Evolutionary conservation across 352 stramenopile genomes (phyloP).

Genomic region (Pythium phragmiticola): DNA sequence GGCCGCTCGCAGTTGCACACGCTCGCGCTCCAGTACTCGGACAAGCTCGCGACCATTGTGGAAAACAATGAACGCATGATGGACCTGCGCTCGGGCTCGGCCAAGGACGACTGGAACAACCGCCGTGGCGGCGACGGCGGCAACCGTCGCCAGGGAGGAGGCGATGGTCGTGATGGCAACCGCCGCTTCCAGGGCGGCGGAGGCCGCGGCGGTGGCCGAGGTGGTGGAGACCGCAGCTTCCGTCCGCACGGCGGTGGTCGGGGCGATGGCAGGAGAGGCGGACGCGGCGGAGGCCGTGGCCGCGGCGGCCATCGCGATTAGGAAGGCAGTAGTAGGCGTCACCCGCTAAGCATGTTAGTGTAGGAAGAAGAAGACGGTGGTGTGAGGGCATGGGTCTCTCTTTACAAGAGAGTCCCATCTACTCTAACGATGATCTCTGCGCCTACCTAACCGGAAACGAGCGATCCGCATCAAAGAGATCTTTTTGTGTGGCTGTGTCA

Average conservation of each 20-base stretch:
- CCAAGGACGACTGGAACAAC: conserved; percentile 70
- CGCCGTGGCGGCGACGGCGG: conserved; percentile 46
- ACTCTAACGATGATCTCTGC: background rate
- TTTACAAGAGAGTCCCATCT: too few relatives aligned
- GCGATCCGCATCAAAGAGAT: conserved; percentile 3
- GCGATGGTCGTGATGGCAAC: conserved; percentile 27
- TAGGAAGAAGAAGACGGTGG: background rate
- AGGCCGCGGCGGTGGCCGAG: conserved; percentile 33
- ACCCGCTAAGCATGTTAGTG: background rate
- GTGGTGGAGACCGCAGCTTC: conserved; percentile 40
- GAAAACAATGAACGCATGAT: conserved; percentile 91
- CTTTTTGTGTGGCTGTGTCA: background rate
- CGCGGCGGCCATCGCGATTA: conserved; percentile 32
- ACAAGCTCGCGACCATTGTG: conserved; percentile 90
- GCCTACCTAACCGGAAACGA: conserved; percentile 7
- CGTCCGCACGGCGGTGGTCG: conserved; percentile 42
- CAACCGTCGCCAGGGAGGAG: conserved; percentile 34
- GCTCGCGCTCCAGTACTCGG: conserved; percentile 95
- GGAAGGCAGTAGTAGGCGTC: background rate
- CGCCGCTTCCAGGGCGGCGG: conserved; percentile 37
- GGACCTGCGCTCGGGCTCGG: conserved; percentile 66
- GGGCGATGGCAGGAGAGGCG: conserved; percentile 31
- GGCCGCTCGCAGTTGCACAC: conserved; percentile 94
- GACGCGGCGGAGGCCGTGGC: conserved; percentile 38
- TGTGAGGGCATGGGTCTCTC: too few relatives aligned